Conservation (phyloP, 1,284 basidiomycete genomes). For the Pterulicium gracile region DNA sequence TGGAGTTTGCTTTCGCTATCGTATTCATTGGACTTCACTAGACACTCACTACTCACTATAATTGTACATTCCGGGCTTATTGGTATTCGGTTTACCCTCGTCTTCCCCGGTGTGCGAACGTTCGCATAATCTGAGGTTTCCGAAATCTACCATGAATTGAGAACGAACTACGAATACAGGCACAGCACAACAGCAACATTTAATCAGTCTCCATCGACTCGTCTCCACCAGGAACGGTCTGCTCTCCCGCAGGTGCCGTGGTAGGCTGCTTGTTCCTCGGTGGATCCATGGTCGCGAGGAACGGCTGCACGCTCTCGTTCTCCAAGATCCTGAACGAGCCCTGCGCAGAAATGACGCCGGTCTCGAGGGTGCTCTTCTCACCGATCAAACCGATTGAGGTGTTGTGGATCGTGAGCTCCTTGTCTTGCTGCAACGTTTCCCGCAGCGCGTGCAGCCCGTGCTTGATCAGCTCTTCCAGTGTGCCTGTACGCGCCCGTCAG, state of each 20-base stretch:
- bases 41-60: too few species aligned
- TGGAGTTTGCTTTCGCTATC: too few species aligned
- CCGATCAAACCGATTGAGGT: conserved; percentile 91
- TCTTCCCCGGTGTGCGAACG: too few species aligned
- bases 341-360: conserved; percentile 26
- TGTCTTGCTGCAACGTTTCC: conserved; percentile 96
- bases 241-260: conserved; percentile 31
- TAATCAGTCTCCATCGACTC: conserved; percentile 20
- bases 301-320: conserved; percentile 60
- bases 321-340: conserved; percentile 75
- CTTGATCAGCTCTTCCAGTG: conserved; percentile 76
- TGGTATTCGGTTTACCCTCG: too few species aligned
- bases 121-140: too few species aligned
- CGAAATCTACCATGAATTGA: background rate
- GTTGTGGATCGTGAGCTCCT: conserved; percentile 84
- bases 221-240: conserved; percentile 76
- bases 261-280: conserved; percentile 37
- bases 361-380: conserved; percentile 50
- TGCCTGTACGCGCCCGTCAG: conserved; percentile 36
- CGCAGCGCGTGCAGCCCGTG: conserved; percentile 90
- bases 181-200: background rate
- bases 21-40: too few species aligned
- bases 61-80: too few species aligned
- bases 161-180: background rate
- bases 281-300: conserved; percentile 61